Evolutionary conservation across 257 asterid genomes (phyloP).

Genomic region (Paulownia fortunei): DNA sequence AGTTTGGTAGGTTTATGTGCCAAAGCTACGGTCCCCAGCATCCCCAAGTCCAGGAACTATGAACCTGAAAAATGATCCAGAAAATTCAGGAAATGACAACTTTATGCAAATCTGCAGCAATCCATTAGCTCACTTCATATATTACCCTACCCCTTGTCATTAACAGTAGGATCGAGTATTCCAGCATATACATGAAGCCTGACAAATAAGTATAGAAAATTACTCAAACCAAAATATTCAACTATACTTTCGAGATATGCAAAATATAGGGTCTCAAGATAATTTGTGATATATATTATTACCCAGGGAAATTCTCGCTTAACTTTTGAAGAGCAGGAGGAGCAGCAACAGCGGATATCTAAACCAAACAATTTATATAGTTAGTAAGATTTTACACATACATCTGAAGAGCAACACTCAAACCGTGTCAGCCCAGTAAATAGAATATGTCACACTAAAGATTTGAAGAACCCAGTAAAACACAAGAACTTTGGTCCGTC

Average conservation of each 20-base stretch:
- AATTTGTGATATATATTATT: conserved; percentile 29
- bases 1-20: conserved; percentile 51
- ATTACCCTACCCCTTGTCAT: conserved; percentile 76
- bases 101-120: conserved; percentile 14
- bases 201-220: conserved; percentile 36
- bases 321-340: conserved; percentile 91
- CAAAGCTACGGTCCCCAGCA: conserved; percentile 91
- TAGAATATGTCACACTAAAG: too few relatives aligned
- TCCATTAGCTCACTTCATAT: neutral
- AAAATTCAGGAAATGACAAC: conserved; percentile 16
- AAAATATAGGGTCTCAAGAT: neutral
- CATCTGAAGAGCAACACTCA: neutral
- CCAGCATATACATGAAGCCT: conserved; percentile 96
- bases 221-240: conserved; percentile 4
- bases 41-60: conserved; percentile 86
- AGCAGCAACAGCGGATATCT: conserved; percentile 92
- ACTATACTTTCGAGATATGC: neutral
- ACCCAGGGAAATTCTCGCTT: conserved; percentile 91
- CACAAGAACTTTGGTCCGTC: too few relatives aligned
- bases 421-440: too few relatives aligned
- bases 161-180: conserved; percentile 77
- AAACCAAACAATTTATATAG: conserved; percentile 29
- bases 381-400: conserved; percentile 8
- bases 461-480: too few relatives aligned
- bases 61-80: conserved; percentile 55